phyloP scores from a whole-genome alignment of 441 rosid species.

The Eutrema salsugineum region DNA sequence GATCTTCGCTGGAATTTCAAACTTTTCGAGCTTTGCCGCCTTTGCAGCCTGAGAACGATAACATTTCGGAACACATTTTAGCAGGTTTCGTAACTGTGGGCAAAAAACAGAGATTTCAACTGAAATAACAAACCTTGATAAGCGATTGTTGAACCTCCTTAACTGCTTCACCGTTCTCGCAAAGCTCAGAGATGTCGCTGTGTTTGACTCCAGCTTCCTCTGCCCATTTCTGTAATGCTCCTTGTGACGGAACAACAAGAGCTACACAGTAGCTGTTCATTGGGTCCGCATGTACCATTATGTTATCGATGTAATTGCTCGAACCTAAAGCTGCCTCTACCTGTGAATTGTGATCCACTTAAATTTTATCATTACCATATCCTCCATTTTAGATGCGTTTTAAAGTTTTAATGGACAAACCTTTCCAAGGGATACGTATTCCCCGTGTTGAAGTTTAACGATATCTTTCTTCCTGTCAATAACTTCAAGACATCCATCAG shows the following conservation, averaged over 20 bases:
- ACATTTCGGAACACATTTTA: background rate
- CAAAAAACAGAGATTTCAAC: background rate
- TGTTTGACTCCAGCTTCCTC: constrained; percentile 49
- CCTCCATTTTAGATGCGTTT: background rate
- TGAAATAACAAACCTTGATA: constrained; percentile 47
- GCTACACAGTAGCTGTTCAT: constrained; percentile 75
- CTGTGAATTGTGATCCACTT: constrained; percentile 42
- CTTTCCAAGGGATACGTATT: constrained; percentile 93
- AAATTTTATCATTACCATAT: background rate
- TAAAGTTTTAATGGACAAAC: constrained; percentile 27
- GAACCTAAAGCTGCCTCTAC: constrained; percentile 71
- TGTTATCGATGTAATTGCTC: constrained; percentile 60
- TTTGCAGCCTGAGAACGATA: constrained; percentile 56
- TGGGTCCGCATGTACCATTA: constrained; percentile 86
- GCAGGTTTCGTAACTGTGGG: background rate
- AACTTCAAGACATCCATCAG: constrained; percentile 92
- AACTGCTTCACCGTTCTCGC: constrained; percentile 55
- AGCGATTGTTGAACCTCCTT: constrained; percentile 73
- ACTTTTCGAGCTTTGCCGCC: constrained; percentile 63
- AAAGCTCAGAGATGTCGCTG: constrained; percentile 52
- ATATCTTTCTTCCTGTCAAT: constrained; percentile 96
- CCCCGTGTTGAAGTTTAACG: constrained; percentile 96
- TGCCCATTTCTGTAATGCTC: constrained; percentile 77
- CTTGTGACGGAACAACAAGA: constrained; percentile 62
- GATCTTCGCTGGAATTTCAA: constrained; percentile 78